These are phyloP conservation scores for Nelumbo lutea DNA, from an alignment of 164 flowering plant genomes.

Conservation along the genomic window DNA sequence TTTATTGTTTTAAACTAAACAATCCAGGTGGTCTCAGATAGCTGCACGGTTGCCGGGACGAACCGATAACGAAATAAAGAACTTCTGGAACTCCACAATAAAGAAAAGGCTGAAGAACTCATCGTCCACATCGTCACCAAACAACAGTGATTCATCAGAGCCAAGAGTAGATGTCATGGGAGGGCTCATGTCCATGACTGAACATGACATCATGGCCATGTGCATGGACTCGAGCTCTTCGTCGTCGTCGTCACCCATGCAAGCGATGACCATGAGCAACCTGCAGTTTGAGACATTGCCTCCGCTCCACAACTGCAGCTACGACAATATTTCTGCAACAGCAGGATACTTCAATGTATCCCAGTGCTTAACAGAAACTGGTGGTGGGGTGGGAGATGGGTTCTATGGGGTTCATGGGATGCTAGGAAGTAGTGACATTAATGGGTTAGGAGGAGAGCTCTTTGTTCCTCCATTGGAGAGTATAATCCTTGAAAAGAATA, in stretches of 20 bases:
- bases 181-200: constrained; percentile 32
- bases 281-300: constrained; percentile 28
- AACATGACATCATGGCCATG: constrained; percentile 32
- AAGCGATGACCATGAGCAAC: constrained; percentile 24
- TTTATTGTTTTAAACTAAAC: neutral
- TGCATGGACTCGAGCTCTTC: constrained; percentile 37
- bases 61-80: constrained; percentile 81
- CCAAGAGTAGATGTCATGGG: constrained; percentile 18
- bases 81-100: constrained; percentile 77
- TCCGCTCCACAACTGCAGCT: constrained; percentile 21
- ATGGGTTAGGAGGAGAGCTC: constrained; percentile 30
- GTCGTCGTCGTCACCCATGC: constrained; percentile 34
- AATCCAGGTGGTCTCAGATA: constrained; percentile 77
- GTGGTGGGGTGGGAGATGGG: constrained; percentile 15
- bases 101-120: constrained; percentile 58
- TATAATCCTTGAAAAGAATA: constrained; percentile 31
- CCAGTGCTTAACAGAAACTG: constrained; percentile 29
- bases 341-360: constrained; percentile 27
- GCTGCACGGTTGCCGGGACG: constrained; percentile 79
- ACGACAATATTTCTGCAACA: constrained; percentile 8
- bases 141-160: constrained; percentile 45
- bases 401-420: constrained; percentile 27
- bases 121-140: constrained; percentile 37
- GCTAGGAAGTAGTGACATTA: constrained; percentile 9
- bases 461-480: constrained; percentile 52